Base-by-base conservation (phyloP, 2,329 filamentous ascomycete species). In the Cryphonectria radicalis region DNA sequence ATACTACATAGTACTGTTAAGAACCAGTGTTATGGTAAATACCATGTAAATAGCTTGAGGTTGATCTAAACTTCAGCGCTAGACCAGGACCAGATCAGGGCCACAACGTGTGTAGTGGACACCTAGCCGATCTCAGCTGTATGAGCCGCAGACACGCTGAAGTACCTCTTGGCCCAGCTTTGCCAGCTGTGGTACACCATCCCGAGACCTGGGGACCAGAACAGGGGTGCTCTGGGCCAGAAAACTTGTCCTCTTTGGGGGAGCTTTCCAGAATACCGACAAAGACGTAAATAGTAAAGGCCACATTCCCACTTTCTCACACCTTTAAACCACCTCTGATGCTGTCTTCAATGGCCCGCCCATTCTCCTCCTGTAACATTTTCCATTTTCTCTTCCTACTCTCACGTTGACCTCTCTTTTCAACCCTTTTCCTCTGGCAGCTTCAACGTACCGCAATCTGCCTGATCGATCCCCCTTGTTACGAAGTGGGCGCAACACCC, bases 281-380 rank as follows among this genome's bases (percentile, higher is more conserved):
- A 43, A 69, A 63, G 68, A 66, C 62, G 62, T 65, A 69, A 66
- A 57, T 66, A 59, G 62, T 63, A 68, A 68, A 72, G 71, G 71
- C 71, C 71, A 72, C 68, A 72, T 72, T 72, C 71, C 71, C 68
- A 62, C 68, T 68, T 72, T 37, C 28, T 50, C 10, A 8, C n/a
- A 37, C 19, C 65, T 35, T 19, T 50, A 50, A 25, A 65, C 43
- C 42, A 68, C 65, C 62, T 60, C 63, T 66, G 60, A 19, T 65
- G 42, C 32, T 13, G 40, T 50, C 53, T 62, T 66, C 53, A 50
- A 66, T 62, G 46, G 59, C 62, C 55, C 63, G 53, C 43, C 66
- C 53, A 40, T 35, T 46, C n/a, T 25, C 35, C n/a, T 32, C 40
- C 53, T 35, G 4, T 50, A 3, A 32, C 35, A 43, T 22, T 42